These are phyloP conservation scores for Immersiporthe knoxdaviesiana DNA, from an alignment of 2,329 filamentous ascomycete genomes.

Conservation along the genomic window DNA sequence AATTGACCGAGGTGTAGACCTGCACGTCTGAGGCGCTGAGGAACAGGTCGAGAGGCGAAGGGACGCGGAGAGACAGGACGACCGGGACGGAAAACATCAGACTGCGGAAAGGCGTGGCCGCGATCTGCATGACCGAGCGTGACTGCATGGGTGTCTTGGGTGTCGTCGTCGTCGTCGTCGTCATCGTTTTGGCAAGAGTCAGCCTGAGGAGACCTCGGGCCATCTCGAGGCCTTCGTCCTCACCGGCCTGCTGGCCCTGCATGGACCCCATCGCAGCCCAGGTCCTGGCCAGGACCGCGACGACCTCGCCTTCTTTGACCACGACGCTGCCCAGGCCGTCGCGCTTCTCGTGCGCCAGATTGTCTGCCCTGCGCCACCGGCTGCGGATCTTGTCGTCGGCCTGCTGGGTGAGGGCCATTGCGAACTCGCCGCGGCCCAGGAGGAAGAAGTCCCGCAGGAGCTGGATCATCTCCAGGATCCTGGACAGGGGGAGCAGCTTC, in stretches of 20 bases:
- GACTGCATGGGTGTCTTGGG: slow-evolving; percentile 43
- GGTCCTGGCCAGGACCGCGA: slow-evolving; percentile 73
- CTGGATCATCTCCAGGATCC: slow-evolving; percentile 75
- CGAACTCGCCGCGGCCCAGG: slow-evolving; percentile 87
- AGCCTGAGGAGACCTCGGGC: slow-evolving; percentile 78
- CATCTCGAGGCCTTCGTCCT: slow-evolving; percentile 82
- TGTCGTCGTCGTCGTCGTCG: slow-evolving; percentile 37
- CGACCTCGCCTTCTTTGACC: slow-evolving; percentile 86
- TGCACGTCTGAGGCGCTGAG: slow-evolving; percentile 75
- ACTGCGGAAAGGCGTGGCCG: slow-evolving; percentile 70
- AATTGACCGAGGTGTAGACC: slow-evolving; percentile 81
- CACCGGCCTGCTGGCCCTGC: slow-evolving; percentile 70
- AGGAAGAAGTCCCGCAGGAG: slow-evolving; percentile 87
- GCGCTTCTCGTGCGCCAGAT: slow-evolving; percentile 59
- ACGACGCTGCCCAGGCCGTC: slow-evolving; percentile 65
- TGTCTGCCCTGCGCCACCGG: slow-evolving; percentile 68
- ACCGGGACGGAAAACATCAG: slow-evolving; percentile 80
- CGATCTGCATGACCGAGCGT: slow-evolving; percentile 44
- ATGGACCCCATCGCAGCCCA: slow-evolving; percentile 81
- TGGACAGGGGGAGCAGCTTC: slow-evolving; percentile 75
- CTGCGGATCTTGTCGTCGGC: slow-evolving; percentile 79
- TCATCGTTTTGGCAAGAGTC: slow-evolving; percentile 56
- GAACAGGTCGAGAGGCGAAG: slow-evolving; percentile 84
- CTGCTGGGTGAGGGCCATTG: slow-evolving; percentile 81
- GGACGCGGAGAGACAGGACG: slow-evolving; percentile 70